Evolutionary conservation across 306 rosid genomes (phyloP), one percentile per base, ranked within the genome.

Genomic region (Cicer arietinum): DNA sequence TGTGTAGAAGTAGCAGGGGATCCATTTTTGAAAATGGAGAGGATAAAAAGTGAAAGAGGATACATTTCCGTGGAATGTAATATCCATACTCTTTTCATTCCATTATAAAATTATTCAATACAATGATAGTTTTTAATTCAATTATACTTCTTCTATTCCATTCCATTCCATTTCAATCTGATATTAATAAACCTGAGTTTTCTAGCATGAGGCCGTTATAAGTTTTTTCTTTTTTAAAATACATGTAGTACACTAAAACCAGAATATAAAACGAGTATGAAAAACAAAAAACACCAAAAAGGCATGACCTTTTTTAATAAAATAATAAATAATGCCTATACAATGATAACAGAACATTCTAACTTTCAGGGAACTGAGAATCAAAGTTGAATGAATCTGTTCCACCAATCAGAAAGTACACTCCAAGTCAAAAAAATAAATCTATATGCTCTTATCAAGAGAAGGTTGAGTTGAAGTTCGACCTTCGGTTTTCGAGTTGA

Each of bases 341-440:
- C 85, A 78, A 80, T 84, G 78, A 77, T 80, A 73, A 71, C 66
- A 77, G 56, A 42, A 75, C 30, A 65, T 76, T 60, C 76, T 74
- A 81, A 56, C 69, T 74, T 68, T 67, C 50, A 71, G 17, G 74
- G 60, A 67, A 80, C 18, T 5, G 35, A 67, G 52, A 80, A 78
- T 71, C 61, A 56, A 61, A 74, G 80, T 67, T 54, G 73, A 70
- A 56, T 3, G 42, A 44, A 75, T 39, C 76, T 74, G 76, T 60
- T 83, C 74, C 76, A 62, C 56, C 59, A 71, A 68, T 75, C 82
- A 47, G 57, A 63, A 73, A 73, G 63, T 68, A 70, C 56, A 57
- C 50, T 75, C 71, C 60, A 40, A 46, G 79, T 67, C 44, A 75
- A 83, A 80, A 53, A 70, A n/a, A 46, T 45, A 75, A 77, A 73